A percentile compares a stretch with the other conserved stretches of the same genome.
These are phyloP conservation scores for Gonium pectorale DNA, from an alignment of 139 green algal species.

Conservation along the genomic window DNA sequence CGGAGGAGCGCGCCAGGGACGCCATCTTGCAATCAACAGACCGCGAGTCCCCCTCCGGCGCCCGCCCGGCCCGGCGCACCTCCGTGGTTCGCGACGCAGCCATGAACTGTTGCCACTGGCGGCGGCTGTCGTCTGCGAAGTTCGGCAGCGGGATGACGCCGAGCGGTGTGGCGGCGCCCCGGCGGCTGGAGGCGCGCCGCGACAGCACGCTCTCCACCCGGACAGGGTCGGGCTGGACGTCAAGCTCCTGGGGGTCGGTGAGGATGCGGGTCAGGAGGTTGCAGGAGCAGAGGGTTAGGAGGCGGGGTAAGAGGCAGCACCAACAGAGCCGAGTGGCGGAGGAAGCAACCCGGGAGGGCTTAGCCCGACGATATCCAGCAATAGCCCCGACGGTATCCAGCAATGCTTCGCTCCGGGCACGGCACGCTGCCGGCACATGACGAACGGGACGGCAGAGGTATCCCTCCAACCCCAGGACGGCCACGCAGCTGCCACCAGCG, in stretches of 20 bases:
- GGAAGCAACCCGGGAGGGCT: background rate
- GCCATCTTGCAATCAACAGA: background rate
- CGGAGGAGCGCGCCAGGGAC: background rate
- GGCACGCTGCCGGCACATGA: no score
- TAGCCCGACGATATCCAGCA: background rate
- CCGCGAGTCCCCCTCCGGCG: background rate
- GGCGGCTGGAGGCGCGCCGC: background rate
- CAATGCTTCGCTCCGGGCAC: no score
- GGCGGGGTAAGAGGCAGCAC: background rate
- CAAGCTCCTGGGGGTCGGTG: background rate
- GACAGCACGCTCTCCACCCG: background rate
- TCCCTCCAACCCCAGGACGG: background rate
- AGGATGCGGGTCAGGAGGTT: background rate
- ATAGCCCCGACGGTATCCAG: background rate
- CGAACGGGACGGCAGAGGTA: no score
- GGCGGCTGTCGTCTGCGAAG: background rate
- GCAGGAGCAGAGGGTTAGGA: background rate
- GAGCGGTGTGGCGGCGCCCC: background rate
- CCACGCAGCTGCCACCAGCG: background rate
- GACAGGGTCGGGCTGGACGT: slow-evolving; percentile 16
- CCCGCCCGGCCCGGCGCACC: background rate
- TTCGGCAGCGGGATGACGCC: background rate
- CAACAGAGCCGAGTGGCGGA: background rate
- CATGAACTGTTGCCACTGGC: slow-evolving; percentile 41
- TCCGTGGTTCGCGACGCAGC: background rate